Base-by-base conservation (phyloP, 345 rosid genomes). In the Firmiana major region DNA sequence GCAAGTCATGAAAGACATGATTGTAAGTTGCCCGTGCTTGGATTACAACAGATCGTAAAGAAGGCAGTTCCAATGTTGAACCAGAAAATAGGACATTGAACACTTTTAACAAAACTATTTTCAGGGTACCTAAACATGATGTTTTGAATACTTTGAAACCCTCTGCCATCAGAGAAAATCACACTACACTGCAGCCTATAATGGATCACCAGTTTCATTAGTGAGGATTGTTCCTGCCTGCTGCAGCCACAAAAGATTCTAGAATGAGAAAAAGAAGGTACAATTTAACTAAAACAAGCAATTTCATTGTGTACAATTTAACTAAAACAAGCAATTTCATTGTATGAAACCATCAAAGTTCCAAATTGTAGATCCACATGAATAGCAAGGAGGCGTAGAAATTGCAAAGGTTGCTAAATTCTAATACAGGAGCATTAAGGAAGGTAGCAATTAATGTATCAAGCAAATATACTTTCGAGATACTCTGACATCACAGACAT, bases 191-290 rank as follows among this genome's bases (percentile, higher is more conserved):
- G 45, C 59, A 71, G 59, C 74, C 74, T 5, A 7, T 28, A 71
- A 51, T 31, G 36, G 60, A 31, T 71, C 28, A 31, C 3, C 60
- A 9, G 26, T 49, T 71, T 71, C 43, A 9, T 28, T 1, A 9
- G 60, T 26, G 4, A 28, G 2, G 22, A 24, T 31, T 28, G 58
- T 28, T 42, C 59, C 57, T 28, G 15, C 60, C 43, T 9, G 12
- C 74, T 17, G 74, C 74, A 71, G 9, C 60, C 45, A 31, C 74
- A 49, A 51, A 31, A 16, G 74, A 17, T 49, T 28, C 42, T 49
- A 16, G 24, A 22, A 34, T 49, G 16, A 70, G 42, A 48, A 49
- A 28, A 59, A 59, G 22, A 70, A 7, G 4, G 63, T 31, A 28
- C n/a, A n/a, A n/a, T 70, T 48, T 38, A 58, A 48, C 51, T 48